Percentiles rank a stretch among this genome's conserved stretches.
Conservation (phyloP, 1,139 yeast genomes). For the Candida tetrigidarum region DNA sequence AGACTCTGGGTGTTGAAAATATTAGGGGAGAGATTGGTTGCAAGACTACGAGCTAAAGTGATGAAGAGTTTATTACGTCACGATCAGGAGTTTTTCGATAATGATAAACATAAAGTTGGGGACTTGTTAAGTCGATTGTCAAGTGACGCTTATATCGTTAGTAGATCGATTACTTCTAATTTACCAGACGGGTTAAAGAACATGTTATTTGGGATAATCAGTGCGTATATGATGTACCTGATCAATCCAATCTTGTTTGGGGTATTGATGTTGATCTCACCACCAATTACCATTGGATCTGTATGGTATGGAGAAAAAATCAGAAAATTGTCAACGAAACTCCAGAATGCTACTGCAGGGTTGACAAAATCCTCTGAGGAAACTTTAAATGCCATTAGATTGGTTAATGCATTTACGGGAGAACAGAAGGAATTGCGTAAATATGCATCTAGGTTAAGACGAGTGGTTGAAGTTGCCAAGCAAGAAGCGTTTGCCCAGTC, state of each 20-base stretch:
- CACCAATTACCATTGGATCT: slow-evolving; percentile 56
- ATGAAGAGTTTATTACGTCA: slow-evolving; percentile 56
- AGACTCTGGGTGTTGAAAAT: slow-evolving; percentile 52
- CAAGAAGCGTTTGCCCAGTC: slow-evolving; percentile 54
- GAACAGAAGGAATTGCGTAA: slow-evolving; percentile 48
- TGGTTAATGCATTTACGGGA: slow-evolving; percentile 51
- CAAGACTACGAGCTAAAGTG: slow-evolving; percentile 50
- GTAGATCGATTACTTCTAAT: slow-evolving; percentile 48
- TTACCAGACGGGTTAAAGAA: slow-evolving; percentile 55
- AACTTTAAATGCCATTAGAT: slow-evolving; percentile 46
- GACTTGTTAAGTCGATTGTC: slow-evolving; percentile 56
- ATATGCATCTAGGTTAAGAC: slow-evolving; percentile 44
- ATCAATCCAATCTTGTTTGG: slow-evolving; percentile 51
- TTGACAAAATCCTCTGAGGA: slow-evolving; percentile 52
- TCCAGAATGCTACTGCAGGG: slow-evolving; percentile 53
- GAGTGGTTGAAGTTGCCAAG: slow-evolving; percentile 46
- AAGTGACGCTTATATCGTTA: slow-evolving; percentile 58
- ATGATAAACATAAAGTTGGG: slow-evolving; percentile 59
- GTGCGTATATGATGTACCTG: slow-evolving; percentile 52
- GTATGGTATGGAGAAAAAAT: slow-evolving; percentile 55
- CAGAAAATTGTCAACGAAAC: slow-evolving; percentile 43
- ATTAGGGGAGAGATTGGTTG: slow-evolving; percentile 47
- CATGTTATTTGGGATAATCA: slow-evolving; percentile 46
- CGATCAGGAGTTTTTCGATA: slow-evolving; percentile 54
- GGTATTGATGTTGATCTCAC: slow-evolving; percentile 54